These are phyloP conservation scores for Cystobasidium sp. DNA, from an alignment of 1,284 basidiomycete genomes.

Conservation along the genomic window DNA sequence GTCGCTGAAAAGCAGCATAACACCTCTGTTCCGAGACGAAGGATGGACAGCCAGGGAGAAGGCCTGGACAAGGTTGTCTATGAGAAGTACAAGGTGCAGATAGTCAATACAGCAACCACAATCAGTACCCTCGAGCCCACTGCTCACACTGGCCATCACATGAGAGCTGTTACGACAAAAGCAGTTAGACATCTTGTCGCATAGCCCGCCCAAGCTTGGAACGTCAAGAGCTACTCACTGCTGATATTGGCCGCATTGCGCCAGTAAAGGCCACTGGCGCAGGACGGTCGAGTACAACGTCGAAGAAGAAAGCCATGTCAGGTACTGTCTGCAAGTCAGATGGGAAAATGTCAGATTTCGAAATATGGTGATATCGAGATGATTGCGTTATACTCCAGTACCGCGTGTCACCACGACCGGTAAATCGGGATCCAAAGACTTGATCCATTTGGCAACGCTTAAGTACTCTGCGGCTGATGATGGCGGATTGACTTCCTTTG, in stretches of 20 bases:
- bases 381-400: background rate
- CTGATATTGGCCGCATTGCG: constrained; percentile 4
- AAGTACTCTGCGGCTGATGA: background rate
- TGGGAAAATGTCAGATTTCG: too few relatives aligned
- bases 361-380: too few relatives aligned
- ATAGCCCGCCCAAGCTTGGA: too few relatives aligned
- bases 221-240: background rate
- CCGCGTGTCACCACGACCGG: background rate
- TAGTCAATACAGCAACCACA: too few relatives aligned
- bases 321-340: background rate
- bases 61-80: constrained; percentile 18
- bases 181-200: background rate
- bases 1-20: constrained; percentile 16
- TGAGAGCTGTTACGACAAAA: background rate
- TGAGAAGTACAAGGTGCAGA: too few relatives aligned
- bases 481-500: too few relatives aligned
- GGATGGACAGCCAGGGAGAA: constrained; percentile 6
- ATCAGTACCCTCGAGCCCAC: background rate
- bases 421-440: background rate
- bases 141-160: background rate
- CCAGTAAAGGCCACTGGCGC: constrained; percentile 5
- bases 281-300: constrained; percentile 1
- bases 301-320: constrained; percentile 16
- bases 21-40: constrained; percentile 3
- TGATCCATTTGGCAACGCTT: background rate